Evolutionary conservation across 1,139 yeast species (phyloP).

Genomic region (Diutina pseudorugosa): DNA sequence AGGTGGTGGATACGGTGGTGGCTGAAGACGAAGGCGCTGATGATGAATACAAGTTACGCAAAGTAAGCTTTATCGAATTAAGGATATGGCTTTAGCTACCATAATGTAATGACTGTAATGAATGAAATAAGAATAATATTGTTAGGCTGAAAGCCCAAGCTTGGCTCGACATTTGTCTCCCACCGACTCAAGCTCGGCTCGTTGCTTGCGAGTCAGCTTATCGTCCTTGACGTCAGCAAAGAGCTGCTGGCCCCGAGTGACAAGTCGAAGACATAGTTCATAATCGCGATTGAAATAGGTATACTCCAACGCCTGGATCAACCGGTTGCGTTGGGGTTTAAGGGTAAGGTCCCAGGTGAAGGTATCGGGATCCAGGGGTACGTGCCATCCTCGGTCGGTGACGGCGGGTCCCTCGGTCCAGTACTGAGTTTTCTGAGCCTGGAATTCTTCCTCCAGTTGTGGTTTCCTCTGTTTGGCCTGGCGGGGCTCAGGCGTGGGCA

Average conservation of each 20-base stretch:
- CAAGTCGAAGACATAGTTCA: slow-evolving; percentile 25
- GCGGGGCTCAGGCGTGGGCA: not conserved
- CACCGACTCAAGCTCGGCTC: not conserved
- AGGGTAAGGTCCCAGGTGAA: slow-evolving; percentile 13
- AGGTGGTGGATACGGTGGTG: slow-evolving; percentile 50
- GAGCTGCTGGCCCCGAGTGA: slow-evolving; percentile 17
- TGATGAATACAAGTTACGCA: slow-evolving; percentile 33
- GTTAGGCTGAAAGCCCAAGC: not conserved
- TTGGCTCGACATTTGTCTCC: not conserved
- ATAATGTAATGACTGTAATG: not conserved
- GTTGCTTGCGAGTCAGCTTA: not conserved
- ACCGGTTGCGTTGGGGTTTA: slow-evolving; percentile 23
- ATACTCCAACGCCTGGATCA: slow-evolving; percentile 35
- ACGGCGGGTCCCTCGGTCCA: slow-evolving; percentile 36
- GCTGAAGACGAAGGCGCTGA: slow-evolving; percentile 21
- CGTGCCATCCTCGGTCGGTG: slow-evolving; percentile 36
- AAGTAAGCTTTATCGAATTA: slow-evolving; percentile 47
- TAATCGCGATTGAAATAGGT: slow-evolving; percentile 38
- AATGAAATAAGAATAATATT: too few relatives aligned
- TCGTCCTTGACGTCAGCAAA: slow-evolving; percentile 10
- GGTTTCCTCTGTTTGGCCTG: slow-evolving; percentile 30
- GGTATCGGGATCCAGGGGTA: slow-evolving; percentile 14
- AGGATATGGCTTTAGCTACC: slow-evolving; percentile 11
- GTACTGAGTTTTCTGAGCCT: slow-evolving; percentile 32
- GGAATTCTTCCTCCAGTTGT: slow-evolving; percentile 44